These are phyloP conservation scores for Microbotryomycetes sp. DNA, from an alignment of 1,284 basidiomycete species.

Conservation along the genomic window DNA sequence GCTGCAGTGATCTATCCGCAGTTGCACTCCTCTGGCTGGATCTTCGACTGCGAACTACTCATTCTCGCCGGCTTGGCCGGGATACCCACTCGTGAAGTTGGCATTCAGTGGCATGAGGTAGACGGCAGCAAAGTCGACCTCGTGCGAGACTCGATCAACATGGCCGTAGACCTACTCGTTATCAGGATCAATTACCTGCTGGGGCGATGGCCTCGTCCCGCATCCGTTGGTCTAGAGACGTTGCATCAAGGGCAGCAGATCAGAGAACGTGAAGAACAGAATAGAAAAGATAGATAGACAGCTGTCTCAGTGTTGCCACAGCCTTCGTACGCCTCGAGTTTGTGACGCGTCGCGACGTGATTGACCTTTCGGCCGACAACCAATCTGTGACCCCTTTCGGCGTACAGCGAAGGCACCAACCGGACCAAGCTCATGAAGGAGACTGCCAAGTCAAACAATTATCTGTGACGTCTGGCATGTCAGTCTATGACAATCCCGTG, in stretches of 20 bases:
- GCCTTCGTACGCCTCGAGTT: not conserved
- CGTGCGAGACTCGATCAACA: slow-evolving; percentile 70
- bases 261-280: not conserved
- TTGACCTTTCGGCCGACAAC: not conserved
- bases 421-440: too few relatives aligned
- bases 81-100: slow-evolving; percentile 74
- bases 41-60: slow-evolving; percentile 91
- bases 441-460: too few relatives aligned
- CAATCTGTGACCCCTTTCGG: too few relatives aligned
- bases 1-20: slow-evolving; percentile 72
- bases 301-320: not conserved
- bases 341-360: not conserved
- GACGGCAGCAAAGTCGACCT: slow-evolving; percentile 84
- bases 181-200: slow-evolving; percentile 71
- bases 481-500: slow-evolving; percentile 12
- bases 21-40: slow-evolving; percentile 63
- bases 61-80: slow-evolving; percentile 61
- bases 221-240: not conserved
- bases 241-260: not conserved
- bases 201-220: slow-evolving; percentile 50
- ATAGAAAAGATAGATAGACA: not conserved
- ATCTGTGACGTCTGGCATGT: too few relatives aligned
- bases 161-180: slow-evolving; percentile 78
- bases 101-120: slow-evolving; percentile 86
- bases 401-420: too few relatives aligned